phyloP scores from a whole-genome alignment of 192 early-diverging fungal species.

The Funneliformis mosseae region DNA sequence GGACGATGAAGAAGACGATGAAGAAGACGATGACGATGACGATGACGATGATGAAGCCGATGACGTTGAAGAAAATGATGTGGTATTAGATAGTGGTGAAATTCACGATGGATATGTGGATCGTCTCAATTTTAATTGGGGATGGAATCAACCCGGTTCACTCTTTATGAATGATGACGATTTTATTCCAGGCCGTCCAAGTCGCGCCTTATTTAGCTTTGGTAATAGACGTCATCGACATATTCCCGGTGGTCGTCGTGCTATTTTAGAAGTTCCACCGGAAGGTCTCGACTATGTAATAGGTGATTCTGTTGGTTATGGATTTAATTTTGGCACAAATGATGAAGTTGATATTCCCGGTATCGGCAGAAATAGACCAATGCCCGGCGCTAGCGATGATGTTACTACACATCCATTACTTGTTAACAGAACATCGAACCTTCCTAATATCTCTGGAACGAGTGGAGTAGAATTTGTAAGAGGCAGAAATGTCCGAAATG shows the following conservation, averaged over 20 bases:
- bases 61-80: constrained; percentile 49
- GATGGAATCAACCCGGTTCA: constrained; percentile 41
- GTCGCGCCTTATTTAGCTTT: constrained; percentile 43
- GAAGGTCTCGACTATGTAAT: constrained; percentile 45
- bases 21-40: constrained; percentile 53
- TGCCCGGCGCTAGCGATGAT: constrained; percentile 52
- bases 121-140: constrained; percentile 40
- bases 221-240: constrained; percentile 46
- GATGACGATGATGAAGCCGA: constrained; percentile 53
- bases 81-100: constrained; percentile 54
- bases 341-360: constrained; percentile 40
- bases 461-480: constrained; percentile 26
- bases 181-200: constrained; percentile 37
- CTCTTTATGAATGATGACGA: constrained; percentile 41
- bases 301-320: constrained; percentile 41
- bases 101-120: constrained; percentile 49
- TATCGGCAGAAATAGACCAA: constrained; percentile 40
- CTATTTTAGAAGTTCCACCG: constrained; percentile 38
- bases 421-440: constrained; percentile 47
- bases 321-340: constrained; percentile 40
- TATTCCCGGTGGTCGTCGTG: constrained; percentile 39
- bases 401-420: constrained; percentile 68
- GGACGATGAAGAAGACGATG: constrained; percentile 58
- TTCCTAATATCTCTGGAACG: constrained; percentile 7
- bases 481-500: constrained; percentile 38